Base-by-base conservation (phyloP, 768 basidiomycete genomes). In the Podaxis pistillaris region DNA sequence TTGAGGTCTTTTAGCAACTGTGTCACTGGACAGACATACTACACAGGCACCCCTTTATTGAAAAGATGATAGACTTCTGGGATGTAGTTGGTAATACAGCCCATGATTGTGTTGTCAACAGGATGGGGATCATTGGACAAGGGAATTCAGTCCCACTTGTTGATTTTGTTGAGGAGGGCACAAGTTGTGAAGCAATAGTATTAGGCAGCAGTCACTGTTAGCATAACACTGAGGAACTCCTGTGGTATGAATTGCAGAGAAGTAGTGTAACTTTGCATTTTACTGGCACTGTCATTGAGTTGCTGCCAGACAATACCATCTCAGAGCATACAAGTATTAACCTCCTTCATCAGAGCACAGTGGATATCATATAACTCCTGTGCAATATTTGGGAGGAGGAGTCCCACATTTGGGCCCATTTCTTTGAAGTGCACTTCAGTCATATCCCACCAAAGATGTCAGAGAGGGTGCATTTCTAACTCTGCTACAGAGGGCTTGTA, bases 371-470 rank as follows among this genome's bases (percentile, higher is more conserved):
- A 58, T 3, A 58, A 24, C 26, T 58, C 44, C 12, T 58, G 11
- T 2, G 44, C 41, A 6, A 58, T 47, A 13, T 13, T 15, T 3
- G 28, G 28, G 5, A 30, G 0, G 17, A 58, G 57, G 8, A n/a
- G 44, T 15, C 57, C 57, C 4, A 30, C n/a, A 26, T 17, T 47
- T 3, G 2, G 13, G 4, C 24, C 19, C 9, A 8, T 11, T 17
- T 19, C 22, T 30, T 9, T 47, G 28, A 58, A 58, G 26, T 58
- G 44, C 0, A 9, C 17, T 33, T 58, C 57, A 9, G 47, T 26
- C 57, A 58, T 58, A 6, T 58, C 8, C 57, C 46, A 59, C 50
- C 49, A 58, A n/a, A 58, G 57, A 4, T 17, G 28, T 33, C 26
- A 17, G 30, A 58, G 46, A 36, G 57, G 46, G 17, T 58, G 57